These are phyloP conservation scores for Yamadazyma philogaea DNA, from an alignment of 805 yeast genomes.

Conservation along the genomic window DNA sequence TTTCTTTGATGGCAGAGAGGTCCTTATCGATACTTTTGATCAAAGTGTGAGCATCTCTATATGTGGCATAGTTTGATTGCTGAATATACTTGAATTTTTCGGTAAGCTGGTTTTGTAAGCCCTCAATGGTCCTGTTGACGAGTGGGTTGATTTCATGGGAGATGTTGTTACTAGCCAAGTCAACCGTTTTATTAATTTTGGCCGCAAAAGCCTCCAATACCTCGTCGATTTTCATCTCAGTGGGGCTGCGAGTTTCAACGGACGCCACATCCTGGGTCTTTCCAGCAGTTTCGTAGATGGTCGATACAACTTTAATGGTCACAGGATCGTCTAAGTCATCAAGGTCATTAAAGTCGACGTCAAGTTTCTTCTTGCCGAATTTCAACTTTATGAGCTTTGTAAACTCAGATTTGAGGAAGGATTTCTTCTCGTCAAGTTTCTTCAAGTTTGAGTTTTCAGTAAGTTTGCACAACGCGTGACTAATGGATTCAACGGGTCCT, in stretches of 20 bases:
- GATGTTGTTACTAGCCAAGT: constrained; percentile 31
- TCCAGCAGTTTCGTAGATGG: constrained; percentile 18
- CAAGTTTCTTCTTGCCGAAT: constrained; percentile 9
- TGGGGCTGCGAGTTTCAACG: constrained; percentile 11
- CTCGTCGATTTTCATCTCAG: constrained; percentile 22
- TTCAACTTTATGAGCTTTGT: constrained; percentile 20
- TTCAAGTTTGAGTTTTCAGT: constrained; percentile 12
- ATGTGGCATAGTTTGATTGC: constrained; percentile 24
- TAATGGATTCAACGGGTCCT: background rate
- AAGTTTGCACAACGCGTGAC: constrained; percentile 4
- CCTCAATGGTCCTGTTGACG: constrained; percentile 22
- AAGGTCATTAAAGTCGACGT: constrained; percentile 19
- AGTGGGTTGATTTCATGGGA: constrained; percentile 29
- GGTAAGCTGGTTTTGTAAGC: constrained; percentile 24
- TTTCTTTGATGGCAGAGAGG: constrained; percentile 25
- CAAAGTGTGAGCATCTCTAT: constrained; percentile 28
- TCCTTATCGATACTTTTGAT: constrained; percentile 34
- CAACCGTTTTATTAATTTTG: constrained; percentile 32
- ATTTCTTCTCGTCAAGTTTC: constrained; percentile 21
- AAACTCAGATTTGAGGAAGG: constrained; percentile 26
- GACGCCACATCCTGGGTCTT: background rate
- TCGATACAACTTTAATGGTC: constrained; percentile 22
- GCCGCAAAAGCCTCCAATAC: constrained; percentile 32
- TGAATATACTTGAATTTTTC: constrained; percentile 28
- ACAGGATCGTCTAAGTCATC: constrained; percentile 20